A percentile compares a stretch with the other conserved stretches of the same genome.
These are phyloP conservation scores for Fraxinus excelsior DNA, from an alignment of 257 asterid species.

Conservation along the genomic window DNA sequence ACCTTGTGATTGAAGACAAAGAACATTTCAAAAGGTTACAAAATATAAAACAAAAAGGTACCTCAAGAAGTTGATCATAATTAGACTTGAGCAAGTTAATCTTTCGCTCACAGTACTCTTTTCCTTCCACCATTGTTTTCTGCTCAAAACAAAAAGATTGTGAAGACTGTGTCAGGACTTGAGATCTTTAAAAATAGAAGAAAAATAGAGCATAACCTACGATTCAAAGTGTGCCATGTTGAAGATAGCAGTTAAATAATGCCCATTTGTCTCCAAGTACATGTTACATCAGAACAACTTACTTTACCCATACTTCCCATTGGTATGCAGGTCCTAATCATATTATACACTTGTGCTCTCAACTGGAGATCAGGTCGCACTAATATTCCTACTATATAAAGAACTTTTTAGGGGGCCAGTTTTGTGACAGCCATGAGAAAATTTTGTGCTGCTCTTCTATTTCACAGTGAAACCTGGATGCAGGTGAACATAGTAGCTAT, in stretches of 20 bases:
- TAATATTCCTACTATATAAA: not conserved
- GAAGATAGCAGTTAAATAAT: constrained; percentile 1
- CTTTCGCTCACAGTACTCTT: constrained; percentile 91
- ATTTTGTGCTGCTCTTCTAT: not conserved
- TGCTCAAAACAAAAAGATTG: constrained; percentile 29
- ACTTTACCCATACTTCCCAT: not conserved
- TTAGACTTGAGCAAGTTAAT: constrained; percentile 86
- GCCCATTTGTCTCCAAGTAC: not conserved
- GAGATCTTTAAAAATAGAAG: not conserved
- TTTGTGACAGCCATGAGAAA: not conserved
- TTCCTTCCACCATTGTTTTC: constrained; percentile 94
- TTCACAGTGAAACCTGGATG: not conserved
- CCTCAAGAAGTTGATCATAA: constrained; percentile 94
- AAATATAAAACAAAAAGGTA: constrained; percentile 27
- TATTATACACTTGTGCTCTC: not conserved
- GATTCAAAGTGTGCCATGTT: not conserved
- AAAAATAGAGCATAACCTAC: not conserved
- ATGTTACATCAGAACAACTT: not conserved
- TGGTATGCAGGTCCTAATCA: too few relatives aligned
- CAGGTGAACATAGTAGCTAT: not conserved
- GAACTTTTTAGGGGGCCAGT: not conserved
- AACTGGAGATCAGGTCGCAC: not conserved
- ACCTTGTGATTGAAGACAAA: not conserved
- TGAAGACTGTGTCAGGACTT: constrained; percentile 17
- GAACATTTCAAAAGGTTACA: not conserved